Evolutionary conservation across 2,329 filamentous ascomycete species (phyloP), one percentile per base, ranked within the genome.

Genomic region (Diaporthe sp.): DNA sequence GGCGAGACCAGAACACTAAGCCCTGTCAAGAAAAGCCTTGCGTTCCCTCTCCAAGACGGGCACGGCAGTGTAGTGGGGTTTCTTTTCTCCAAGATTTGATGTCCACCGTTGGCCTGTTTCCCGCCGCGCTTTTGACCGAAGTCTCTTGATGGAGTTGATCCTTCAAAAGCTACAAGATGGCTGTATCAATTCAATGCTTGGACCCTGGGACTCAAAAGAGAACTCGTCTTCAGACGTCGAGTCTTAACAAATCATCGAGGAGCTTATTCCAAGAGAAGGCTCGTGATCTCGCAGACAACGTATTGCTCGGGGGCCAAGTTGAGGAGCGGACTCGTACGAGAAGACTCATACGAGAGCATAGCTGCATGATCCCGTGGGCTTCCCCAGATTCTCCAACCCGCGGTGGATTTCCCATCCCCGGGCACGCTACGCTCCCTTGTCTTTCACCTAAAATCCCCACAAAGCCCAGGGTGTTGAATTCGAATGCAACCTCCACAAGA

Each of bases 321-420:
- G n/a, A 39, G 31, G n/a, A 55, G 57, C 6, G 17, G 31, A 5
- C 17, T 72, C 28, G 58, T 61, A 60, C 42, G 60, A 73, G 25
- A 25, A 20, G 17, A 44, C 17, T 72, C 28, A 58, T 61, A 60
- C 25, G 60, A 73, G 31, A 28, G 28, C 28, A 31, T 31, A 51
- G 25, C 60, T 73, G 74, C 61, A 74, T 57, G 28, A 55, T 58
- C 73, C 68, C 34, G 60, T 22, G 37, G 13, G 47, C 58, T 72
- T 72, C 68, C 73, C 73, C 73, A 39, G 73, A 75, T 72, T 75
- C 73, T 53, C 73, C 73, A 75, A 75, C 34, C 67, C 39, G 68
- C 57, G 31, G 58, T 67, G 70, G 58, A 53, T 42, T 25, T 25
- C 42, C 34, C 25, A 10, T 71, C n/a, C 61, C 58, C 61, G 37